A percentile compares a stretch with the other conserved stretches of the same genome.
Conservation (phyloP, 1,284 basidiomycete genomes). For the Cutaneotrichosporon mucoides region DNA sequence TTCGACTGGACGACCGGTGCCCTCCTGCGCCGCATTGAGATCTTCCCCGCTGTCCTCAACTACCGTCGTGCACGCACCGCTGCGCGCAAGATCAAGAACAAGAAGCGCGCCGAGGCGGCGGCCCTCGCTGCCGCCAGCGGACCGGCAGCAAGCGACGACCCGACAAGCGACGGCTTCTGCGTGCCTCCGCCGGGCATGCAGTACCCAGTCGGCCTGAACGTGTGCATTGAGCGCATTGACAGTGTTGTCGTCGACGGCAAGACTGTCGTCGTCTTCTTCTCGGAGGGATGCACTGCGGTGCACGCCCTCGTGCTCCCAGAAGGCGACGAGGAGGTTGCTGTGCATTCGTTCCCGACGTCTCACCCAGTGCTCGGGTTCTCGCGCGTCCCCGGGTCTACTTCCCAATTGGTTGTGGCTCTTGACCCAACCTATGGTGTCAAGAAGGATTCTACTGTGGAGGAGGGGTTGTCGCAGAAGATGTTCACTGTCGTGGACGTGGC, state of each 20-base stretch:
- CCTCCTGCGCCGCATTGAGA: constrained; percentile 55
- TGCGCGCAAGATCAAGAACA: constrained; percentile 31
- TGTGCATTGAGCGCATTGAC: constrained; percentile 44
- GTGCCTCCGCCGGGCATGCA: constrained; percentile 36
- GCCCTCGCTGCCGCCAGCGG: constrained; percentile 20
- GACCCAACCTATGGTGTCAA: constrained; percentile 39
- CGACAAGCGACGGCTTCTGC: constrained; percentile 33
- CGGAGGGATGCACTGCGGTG: constrained; percentile 44
- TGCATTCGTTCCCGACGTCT: constrained; percentile 31
- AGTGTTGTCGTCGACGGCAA: constrained; percentile 24
- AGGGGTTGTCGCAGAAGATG: neutral
- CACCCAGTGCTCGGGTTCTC: constrained; percentile 45
- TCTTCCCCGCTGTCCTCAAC: constrained; percentile 59
- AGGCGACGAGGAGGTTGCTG: constrained; percentile 8
- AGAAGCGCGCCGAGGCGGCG: constrained; percentile 18
- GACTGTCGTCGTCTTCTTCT: constrained; percentile 42
- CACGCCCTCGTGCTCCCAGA: constrained; percentile 35
- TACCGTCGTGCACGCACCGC: constrained; percentile 56
- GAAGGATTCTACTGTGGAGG: constrained; percentile 22
- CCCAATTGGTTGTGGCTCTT: constrained; percentile 35
- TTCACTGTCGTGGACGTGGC: constrained; percentile 16
- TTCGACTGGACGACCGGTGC: constrained; percentile 73
- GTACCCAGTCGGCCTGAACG: constrained; percentile 42
- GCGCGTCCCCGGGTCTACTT: constrained; percentile 17
- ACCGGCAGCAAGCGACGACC: constrained; percentile 13